A percentile compares a stretch with the other conserved stretches of the same genome.
Conservation (phyloP, 2,329 filamentous ascomycete genomes). For the Colletotrichum graminicola region DNA sequence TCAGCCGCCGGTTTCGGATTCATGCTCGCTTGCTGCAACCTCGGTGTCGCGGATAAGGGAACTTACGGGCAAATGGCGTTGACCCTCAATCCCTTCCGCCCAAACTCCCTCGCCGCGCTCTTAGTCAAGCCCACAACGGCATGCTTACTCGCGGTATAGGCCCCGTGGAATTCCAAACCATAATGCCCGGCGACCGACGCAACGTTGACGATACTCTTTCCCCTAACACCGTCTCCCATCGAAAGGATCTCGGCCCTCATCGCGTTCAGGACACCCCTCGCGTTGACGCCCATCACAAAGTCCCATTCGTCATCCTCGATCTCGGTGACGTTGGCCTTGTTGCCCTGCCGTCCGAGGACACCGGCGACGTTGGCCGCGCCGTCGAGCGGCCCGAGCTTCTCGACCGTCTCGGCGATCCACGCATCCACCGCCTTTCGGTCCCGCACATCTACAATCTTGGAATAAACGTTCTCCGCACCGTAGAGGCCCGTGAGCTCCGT, state of each 20-base stretch:
- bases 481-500: slow-evolving; percentile 17
- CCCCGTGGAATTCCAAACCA: slow-evolving; percentile 48
- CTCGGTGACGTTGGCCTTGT: slow-evolving; percentile 42
- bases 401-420: slow-evolving; percentile 50
- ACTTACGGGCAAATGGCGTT: slow-evolving; percentile 49
- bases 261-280: slow-evolving; percentile 63
- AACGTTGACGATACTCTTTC: slow-evolving; percentile 61
- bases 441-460: slow-evolving; percentile 36
- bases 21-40: not conserved
- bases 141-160: slow-evolving; percentile 50
- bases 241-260: slow-evolving; percentile 60
- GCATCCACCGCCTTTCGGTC: slow-evolving; percentile 38
- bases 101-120: slow-evolving; percentile 48
- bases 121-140: slow-evolving; percentile 49
- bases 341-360: slow-evolving; percentile 39
- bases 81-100: slow-evolving; percentile 43
- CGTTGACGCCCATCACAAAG: slow-evolving; percentile 57
- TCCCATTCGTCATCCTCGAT: slow-evolving; percentile 57
- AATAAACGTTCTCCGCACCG: slow-evolving; percentile 22
- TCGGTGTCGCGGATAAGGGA: not conserved
- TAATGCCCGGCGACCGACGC: slow-evolving; percentile 56
- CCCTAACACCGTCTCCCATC: slow-evolving; percentile 49
- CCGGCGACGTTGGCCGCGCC: slow-evolving; percentile 57
- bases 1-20: not conserved
- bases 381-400: slow-evolving; percentile 53